phyloP scores from a whole-genome alignment of 2,329 filamentous ascomycete genomes.

The Nigrospora oryzae region DNA sequence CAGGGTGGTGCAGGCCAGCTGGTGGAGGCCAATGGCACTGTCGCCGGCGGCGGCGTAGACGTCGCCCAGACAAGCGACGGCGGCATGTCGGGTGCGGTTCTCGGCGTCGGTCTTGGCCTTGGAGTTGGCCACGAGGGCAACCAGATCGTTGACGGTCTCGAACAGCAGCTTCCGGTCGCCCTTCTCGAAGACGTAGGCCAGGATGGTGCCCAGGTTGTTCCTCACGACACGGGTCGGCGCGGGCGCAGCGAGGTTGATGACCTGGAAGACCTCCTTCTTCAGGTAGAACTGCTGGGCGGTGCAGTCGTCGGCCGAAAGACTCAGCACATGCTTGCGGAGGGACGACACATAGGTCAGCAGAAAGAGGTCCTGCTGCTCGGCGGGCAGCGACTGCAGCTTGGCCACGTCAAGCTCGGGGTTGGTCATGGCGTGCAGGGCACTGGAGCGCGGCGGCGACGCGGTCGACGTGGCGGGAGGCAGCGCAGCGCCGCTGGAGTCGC shows the following conservation, averaged over 20 bases:
- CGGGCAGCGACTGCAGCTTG: conserved; percentile 81
- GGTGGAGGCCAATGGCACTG: conserved; percentile 78
- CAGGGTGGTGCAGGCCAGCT: conserved; percentile 61
- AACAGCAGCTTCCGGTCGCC: conserved; percentile 89
- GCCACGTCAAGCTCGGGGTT: conserved; percentile 79
- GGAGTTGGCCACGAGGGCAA: conserved; percentile 60
- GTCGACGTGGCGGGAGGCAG: conserved; percentile 8
- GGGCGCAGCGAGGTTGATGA: conserved; percentile 75
- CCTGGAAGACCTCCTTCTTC: conserved; percentile 90
- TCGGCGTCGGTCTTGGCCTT: conserved; percentile 73
- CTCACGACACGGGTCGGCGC: conserved; percentile 81
- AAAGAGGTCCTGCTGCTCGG: conserved; percentile 93
- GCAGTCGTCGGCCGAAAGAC: conserved; percentile 68
- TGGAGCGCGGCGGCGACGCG: conserved; percentile 16
- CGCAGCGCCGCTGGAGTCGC: conserved; percentile 22
- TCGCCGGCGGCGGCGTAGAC: conserved; percentile 90
- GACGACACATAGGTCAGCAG: conserved; percentile 82
- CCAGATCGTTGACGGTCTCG: conserved; percentile 86
- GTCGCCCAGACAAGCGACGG: conserved; percentile 77
- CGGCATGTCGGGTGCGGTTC: conserved; percentile 73
- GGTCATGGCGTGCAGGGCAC: conserved; percentile 29
- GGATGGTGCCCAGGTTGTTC: conserved; percentile 78
- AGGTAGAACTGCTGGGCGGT: conserved; percentile 84
- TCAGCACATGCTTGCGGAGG: conserved; percentile 70
- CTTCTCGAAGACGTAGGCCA: conserved; percentile 72